Percentiles rank a stretch among this genome's conserved stretches.
phyloP scores from a whole-genome alignment of 768 basidiomycete species.

The Rhizopogon vulgaris region DNA sequence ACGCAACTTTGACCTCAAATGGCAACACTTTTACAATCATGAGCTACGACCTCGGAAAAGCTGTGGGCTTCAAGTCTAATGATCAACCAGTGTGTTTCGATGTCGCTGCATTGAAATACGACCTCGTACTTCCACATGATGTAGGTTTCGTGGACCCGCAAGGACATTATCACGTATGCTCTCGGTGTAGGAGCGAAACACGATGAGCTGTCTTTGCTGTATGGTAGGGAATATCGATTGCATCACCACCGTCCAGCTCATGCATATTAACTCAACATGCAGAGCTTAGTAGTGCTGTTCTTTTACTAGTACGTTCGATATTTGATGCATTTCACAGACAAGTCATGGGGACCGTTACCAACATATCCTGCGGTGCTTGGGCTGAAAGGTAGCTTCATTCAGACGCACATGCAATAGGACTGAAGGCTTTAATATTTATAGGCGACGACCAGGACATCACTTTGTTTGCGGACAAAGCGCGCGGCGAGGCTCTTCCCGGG shows the following conservation, averaged over 20 bases:
- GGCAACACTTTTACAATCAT: slow-evolving; percentile 21
- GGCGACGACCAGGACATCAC: slow-evolving; percentile 62
- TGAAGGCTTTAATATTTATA: slow-evolving; percentile 9
- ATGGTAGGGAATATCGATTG: slow-evolving; percentile 41
- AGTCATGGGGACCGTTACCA: slow-evolving; percentile 69
- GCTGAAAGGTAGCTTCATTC: slow-evolving; percentile 48
- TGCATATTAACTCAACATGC: background rate
- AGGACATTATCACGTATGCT: slow-evolving; percentile 76
- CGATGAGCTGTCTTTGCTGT: slow-evolving; percentile 63
- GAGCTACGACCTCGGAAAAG: slow-evolving; percentile 57
- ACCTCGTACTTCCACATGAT: background rate
- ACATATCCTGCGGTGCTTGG: slow-evolving; percentile 79
- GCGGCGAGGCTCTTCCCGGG: slow-evolving; percentile 44
- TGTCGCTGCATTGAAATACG: background rate
- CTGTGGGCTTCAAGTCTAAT: slow-evolving; percentile 51
- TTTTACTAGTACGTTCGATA: background rate
- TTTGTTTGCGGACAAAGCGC: slow-evolving; percentile 49
- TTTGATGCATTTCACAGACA: slow-evolving; percentile 34
- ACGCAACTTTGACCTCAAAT: no score
- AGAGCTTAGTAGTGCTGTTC: slow-evolving; percentile 45
- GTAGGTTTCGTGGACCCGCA: slow-evolving; percentile 80
- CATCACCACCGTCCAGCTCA: background rate
- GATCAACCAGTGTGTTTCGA: slow-evolving; percentile 45
- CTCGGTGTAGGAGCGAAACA: slow-evolving; percentile 77
- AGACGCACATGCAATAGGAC: background rate